phyloP scores from a whole-genome alignment of 1,284 basidiomycete species.

The Omphalotus olearius region DNA sequence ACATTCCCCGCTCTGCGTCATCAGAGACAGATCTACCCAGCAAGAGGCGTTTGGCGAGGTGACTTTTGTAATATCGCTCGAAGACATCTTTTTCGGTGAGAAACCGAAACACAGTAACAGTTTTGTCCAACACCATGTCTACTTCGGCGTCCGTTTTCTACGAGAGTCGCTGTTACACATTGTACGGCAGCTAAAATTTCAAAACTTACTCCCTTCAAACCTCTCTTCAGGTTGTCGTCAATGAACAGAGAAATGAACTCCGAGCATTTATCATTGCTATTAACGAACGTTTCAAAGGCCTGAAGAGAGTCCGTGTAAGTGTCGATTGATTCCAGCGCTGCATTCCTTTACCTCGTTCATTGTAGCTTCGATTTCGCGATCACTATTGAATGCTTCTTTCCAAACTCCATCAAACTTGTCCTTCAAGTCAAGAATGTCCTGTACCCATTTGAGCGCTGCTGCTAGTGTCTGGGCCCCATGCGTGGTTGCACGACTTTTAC shows the following conservation, averaged over 20 bases:
- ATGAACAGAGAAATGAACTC: conserved; percentile 98
- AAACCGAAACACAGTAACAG: conserved; percentile 94
- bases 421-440: conserved; percentile 88
- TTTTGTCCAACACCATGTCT: conserved; percentile 87
- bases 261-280: conserved; percentile 82
- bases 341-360: conserved; percentile 76
- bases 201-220: conserved; percentile 81
- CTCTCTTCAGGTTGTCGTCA: conserved; percentile 95
- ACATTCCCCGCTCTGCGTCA: conserved; percentile 97
- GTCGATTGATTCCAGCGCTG: neutral
- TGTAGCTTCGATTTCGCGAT: conserved; percentile 79
- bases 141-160: conserved; percentile 96
- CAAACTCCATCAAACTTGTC: conserved; percentile 86
- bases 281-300: conserved; percentile 94
- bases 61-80: conserved; percentile 96
- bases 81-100: conserved; percentile 96
- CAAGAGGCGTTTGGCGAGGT: conserved; percentile 91
- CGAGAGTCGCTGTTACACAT: conserved; percentile 9
- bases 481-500: conserved; percentile 43
- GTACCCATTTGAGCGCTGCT: conserved; percentile 89
- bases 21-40: conserved; percentile 88
- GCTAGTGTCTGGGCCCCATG: conserved; percentile 43
- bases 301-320: conserved; percentile 25
- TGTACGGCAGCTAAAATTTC: neutral
- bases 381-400: conserved; percentile 65